Base-by-base conservation (phyloP, 768 basidiomycete genomes). In the Holtermannia corniformis region DNA sequence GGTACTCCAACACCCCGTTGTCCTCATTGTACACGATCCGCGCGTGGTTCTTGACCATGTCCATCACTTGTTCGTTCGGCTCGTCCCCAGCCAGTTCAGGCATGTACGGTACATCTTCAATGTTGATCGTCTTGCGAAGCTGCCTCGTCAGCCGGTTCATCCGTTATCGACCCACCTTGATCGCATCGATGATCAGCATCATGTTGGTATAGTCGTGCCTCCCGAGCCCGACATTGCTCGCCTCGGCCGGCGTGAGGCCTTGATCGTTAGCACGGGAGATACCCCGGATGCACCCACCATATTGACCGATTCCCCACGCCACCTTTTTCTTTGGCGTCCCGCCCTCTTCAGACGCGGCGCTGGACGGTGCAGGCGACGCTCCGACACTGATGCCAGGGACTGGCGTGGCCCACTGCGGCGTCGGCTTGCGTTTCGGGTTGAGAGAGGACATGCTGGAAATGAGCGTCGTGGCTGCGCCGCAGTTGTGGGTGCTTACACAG, bases 1-100 rank as follows among this genome's bases (percentile, higher is more conserved):
- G 84, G 72, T 91, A 95, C 1, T 85, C 83, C 65, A 85, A 92
- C 3, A 91, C 75, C 63, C 85, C 83, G 0, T 87, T 92, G 69
- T 85, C 87, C 1, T 82, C 81, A 67, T 93, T 87, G 63, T 82
- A 83, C 32, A 79, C 71, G 41, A 95, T 82, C 45, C 82, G 79
- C 49, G 90, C 87, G 60, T 93, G 91, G 0, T 79, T 75, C 67
- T 77, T 82, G 75, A 95, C 89, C 62, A 84, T 84, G 67, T 90
- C 84, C 3, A 87, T 77, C 11, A 92, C 78, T 3, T 81, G 73
- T 7, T 60, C 51, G 65, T 92, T 86, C 16, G 32, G 32, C 32
- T 37, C 32, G 7, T 37, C 32, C 32, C 32, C 32, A 16, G 7
- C 16, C 32, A 37, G 16, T 16, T 37, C 32, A 16, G 7, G 32